A percentile compares a stretch with the other conserved stretches of the same genome.
Evolutionary conservation across 2,329 filamentous ascomycete genomes (phyloP).

Genomic region (Aspergillus neoniger): DNA sequence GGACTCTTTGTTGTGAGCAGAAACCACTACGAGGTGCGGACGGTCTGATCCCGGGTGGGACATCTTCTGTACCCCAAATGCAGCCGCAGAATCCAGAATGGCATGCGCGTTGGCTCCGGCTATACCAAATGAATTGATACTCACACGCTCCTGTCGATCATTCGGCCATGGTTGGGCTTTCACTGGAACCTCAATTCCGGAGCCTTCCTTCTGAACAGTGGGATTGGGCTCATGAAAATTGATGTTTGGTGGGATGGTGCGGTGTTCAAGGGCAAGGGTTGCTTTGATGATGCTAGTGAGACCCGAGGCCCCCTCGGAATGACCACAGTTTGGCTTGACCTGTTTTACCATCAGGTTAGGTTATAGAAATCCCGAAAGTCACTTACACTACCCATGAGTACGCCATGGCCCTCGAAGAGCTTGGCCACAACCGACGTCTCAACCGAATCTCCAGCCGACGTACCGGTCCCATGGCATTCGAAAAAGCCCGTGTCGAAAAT

Average conservation of each 20-base stretch:
- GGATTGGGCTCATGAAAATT: no score
- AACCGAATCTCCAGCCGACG: background rate
- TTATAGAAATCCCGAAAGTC: no score
- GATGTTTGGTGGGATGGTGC: background rate
- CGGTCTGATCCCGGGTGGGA: background rate
- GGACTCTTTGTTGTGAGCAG: constrained; percentile 3
- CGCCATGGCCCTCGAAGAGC: background rate
- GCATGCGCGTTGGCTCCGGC: constrained; percentile 18
- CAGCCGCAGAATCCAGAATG: background rate
- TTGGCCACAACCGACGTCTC: background rate
- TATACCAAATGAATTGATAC: constrained; percentile 34
- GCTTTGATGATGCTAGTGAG: constrained; percentile 6
- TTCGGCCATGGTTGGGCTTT: constrained; percentile 11
- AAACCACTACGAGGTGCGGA: constrained; percentile 10
- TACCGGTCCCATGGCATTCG: constrained; percentile 8
- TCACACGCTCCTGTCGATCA: constrained; percentile 16
- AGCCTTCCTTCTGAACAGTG: no score
- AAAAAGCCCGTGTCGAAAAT: background rate
- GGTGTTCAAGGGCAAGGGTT: background rate
- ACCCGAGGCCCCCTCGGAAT: constrained; percentile 5
- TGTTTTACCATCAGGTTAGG: background rate
- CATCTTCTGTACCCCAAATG: no score
- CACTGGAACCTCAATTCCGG: background rate
- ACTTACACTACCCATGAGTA: background rate
- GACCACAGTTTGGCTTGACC: constrained; percentile 9